These are phyloP conservation scores for Debaryomyces tyrocola DNA, from an alignment of 805 yeast genomes.

Conservation along the genomic window DNA sequence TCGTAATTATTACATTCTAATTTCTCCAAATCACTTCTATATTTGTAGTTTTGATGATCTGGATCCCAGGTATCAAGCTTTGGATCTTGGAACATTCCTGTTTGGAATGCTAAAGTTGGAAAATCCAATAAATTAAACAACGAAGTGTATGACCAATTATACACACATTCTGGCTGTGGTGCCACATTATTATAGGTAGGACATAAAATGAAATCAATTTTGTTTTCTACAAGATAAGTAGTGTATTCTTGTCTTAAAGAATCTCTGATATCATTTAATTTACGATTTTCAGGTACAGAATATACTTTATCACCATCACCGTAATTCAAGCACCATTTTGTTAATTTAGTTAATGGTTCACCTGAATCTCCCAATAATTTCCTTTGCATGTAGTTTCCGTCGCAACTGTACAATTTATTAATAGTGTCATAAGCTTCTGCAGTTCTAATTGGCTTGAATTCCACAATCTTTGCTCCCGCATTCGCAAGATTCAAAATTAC, in stretches of 20 bases:
- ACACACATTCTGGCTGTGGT: conserved; percentile 61
- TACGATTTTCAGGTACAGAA: conserved; percentile 53
- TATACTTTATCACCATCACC: conserved; percentile 56
- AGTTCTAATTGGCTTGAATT: conserved; percentile 58
- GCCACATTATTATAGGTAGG: conserved; percentile 73
- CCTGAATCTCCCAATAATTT: conserved; percentile 57
- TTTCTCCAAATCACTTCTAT: conserved; percentile 48
- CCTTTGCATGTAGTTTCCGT: conserved; percentile 63
- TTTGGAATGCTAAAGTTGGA: conserved; percentile 65
- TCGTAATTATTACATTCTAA: conserved; percentile 48
- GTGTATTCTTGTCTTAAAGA: conserved; percentile 56
- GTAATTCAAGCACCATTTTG: conserved; percentile 58
- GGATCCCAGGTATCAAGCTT: conserved; percentile 48
- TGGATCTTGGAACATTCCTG: conserved; percentile 61
- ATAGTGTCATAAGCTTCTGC: conserved; percentile 61
- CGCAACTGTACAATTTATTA: conserved; percentile 56
- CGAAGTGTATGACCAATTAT: conserved; percentile 81
- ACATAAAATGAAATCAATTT: conserved; percentile 64
- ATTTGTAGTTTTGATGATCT: conserved; percentile 27
- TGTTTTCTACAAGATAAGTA: conserved; percentile 50
- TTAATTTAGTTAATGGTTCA: conserved; percentile 65
- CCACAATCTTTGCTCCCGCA: conserved; percentile 59
- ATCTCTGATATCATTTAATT: conserved; percentile 57
- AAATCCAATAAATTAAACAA: conserved; percentile 71
- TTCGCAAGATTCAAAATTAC: conserved; percentile 53